Percentiles rank a stretch among this genome's conserved stretches.
Evolutionary conservation across 2,329 filamentous ascomycete genomes (phyloP).

Genomic region (Neurospora sp.): DNA sequence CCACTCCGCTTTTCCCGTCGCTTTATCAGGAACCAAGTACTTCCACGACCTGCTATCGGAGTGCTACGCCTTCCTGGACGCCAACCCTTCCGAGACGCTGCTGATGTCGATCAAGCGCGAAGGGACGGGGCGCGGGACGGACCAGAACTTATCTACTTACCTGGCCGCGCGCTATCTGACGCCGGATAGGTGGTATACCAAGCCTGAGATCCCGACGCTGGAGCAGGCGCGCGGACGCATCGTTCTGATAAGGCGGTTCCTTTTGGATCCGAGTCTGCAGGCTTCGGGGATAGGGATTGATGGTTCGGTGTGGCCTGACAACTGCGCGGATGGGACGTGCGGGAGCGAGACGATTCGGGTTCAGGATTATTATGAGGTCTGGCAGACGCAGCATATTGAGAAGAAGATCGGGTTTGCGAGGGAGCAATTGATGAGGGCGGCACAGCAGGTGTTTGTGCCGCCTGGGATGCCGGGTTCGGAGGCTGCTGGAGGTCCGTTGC

Average conservation of each 20-base stretch:
- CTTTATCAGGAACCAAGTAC: conserved; percentile 70
- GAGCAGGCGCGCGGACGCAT: conserved; percentile 74
- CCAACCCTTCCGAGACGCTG: conserved; percentile 71
- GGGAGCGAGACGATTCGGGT: conserved; percentile 68
- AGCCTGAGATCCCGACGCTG: conserved; percentile 65
- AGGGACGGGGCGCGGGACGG: conserved; percentile 69
- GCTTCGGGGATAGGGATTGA: conserved; percentile 49
- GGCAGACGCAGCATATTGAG: conserved; percentile 62
- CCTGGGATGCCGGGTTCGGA: conserved; percentile 23
- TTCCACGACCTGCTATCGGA: conserved; percentile 63
- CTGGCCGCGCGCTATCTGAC: conserved; percentile 63
- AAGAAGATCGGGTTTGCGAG: conserved; percentile 68
- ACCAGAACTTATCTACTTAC: conserved; percentile 66
- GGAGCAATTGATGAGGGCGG: conserved; percentile 67
- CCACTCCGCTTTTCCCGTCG: conserved; percentile 82
- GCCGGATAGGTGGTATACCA: conserved; percentile 63
- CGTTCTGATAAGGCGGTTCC: conserved; percentile 74
- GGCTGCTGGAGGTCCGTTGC: conserved; percentile 26
- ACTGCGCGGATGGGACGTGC: conserved; percentile 64
- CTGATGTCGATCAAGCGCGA: conserved; percentile 87
- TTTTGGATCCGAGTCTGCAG: conserved; percentile 44
- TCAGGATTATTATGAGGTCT: conserved; percentile 90
- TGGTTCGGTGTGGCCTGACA: conserved; percentile 70
- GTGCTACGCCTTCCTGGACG: conserved; percentile 64
- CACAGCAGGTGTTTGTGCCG: conserved; percentile 37